Conservation (phyloP, 2,329 filamentous ascomycete genomes). For the Beauveria sp. region DNA sequence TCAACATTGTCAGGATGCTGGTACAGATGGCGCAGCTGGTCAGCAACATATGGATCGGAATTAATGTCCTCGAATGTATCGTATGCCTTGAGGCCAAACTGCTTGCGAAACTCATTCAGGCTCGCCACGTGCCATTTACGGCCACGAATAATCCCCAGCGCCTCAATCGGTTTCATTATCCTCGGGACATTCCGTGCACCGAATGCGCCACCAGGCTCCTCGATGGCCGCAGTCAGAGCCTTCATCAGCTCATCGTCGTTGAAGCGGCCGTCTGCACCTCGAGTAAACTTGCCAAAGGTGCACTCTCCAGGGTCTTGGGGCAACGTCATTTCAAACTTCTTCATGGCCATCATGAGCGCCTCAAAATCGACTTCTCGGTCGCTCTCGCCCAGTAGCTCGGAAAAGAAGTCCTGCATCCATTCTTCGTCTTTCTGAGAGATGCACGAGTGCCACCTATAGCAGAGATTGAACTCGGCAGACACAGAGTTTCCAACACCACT, state of each 20-base stretch:
- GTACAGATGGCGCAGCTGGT: slow-evolving; percentile 60
- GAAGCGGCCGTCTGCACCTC: slow-evolving; percentile 61
- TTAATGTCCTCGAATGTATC: slow-evolving; percentile 80
- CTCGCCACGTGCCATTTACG: slow-evolving; percentile 70
- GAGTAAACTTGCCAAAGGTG: slow-evolving; percentile 57
- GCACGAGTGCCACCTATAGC: slow-evolving; percentile 81
- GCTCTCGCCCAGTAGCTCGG: slow-evolving; percentile 43
- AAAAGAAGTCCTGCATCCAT: slow-evolving; percentile 68
- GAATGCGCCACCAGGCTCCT: slow-evolving; percentile 70
- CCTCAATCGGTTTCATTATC: slow-evolving; percentile 67
- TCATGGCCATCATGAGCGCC: slow-evolving; percentile 53
- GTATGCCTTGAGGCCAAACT: slow-evolving; percentile 70
- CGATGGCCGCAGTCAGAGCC: slow-evolving; percentile 60
- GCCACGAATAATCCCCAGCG: slow-evolving; percentile 71
- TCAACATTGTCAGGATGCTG: slow-evolving; percentile 75
- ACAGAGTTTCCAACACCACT: slow-evolving; percentile 74
- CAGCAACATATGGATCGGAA: slow-evolving; percentile 62
- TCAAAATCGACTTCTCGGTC: slow-evolving; percentile 37
- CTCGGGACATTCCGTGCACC: slow-evolving; percentile 67
- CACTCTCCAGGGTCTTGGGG: slow-evolving; percentile 58
- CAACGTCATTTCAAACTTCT: slow-evolving; percentile 56
- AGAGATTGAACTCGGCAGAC: slow-evolving; percentile 82
- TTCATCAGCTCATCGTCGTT: slow-evolving; percentile 69
- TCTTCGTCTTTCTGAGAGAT: slow-evolving; percentile 68
- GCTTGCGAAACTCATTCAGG: slow-evolving; percentile 78